Conservation (phyloP, 192 early-diverging fungal genomes). For the Gamsiella multidivaricata region DNA sequence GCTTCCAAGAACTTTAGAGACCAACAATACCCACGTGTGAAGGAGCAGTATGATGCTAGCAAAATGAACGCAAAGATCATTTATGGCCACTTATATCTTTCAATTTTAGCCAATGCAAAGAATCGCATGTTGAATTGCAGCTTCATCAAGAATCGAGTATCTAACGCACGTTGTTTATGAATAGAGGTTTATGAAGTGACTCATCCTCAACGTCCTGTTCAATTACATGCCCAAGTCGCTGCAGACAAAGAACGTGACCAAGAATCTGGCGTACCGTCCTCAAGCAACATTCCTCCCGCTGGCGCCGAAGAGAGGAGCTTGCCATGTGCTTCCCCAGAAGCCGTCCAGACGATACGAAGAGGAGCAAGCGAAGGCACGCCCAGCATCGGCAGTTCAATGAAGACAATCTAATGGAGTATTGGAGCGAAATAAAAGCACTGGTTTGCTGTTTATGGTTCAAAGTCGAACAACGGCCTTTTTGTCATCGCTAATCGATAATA, state of each 20-base stretch:
- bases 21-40: not conserved
- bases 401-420: no score
- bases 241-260: not conserved
- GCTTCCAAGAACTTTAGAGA: not conserved
- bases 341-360: not conserved
- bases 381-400: not conserved
- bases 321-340: not conserved
- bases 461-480: no score
- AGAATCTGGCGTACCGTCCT: not conserved
- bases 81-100: no score
- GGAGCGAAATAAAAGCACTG: not conserved
- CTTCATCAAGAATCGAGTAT: no score
- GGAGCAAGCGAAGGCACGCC: not conserved
- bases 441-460: not conserved
- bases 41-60: no score
- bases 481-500: no score
- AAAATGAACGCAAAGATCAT: no score
- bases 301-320: not conserved
- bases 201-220: not conserved
- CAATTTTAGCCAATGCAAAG: no score
- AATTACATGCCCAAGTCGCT: constrained; percentile 5
- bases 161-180: no score
- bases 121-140: no score
- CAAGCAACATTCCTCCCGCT: constrained; percentile 3
- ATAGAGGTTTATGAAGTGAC: no score